A percentile compares a stretch with the other conserved stretches of the same genome.
Conservation (phyloP, 169 alveolate genomes). For the Cryptosporidium bovis region DNA sequence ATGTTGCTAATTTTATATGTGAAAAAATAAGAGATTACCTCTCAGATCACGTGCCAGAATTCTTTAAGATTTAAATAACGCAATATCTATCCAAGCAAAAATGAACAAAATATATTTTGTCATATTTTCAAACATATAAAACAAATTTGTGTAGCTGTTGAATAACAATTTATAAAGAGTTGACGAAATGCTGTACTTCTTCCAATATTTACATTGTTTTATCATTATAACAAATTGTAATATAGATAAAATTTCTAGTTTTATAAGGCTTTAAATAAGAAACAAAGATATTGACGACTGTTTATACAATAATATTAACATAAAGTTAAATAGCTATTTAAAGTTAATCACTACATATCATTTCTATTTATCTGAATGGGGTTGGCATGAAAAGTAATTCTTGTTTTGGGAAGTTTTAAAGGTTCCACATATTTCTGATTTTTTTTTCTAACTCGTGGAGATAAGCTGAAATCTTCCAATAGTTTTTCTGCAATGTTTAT, state of each 20-base stretch:
- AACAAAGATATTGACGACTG: too few relatives aligned
- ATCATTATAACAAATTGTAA: neutral
- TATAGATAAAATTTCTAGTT: neutral
- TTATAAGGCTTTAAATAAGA: neutral
- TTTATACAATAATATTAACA: too few relatives aligned
- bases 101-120: too few relatives aligned
- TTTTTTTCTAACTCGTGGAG: neutral
- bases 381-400: constrained; percentile 69
- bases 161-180: too few relatives aligned
- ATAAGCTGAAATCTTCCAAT: constrained; percentile 15
- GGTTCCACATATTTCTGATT: constrained; percentile 9
- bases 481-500: constrained; percentile 14
- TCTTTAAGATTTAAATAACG: constrained; percentile 16
- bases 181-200: neutral
- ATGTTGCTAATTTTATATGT: constrained; percentile 30
- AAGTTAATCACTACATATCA: too few relatives aligned
- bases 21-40: constrained; percentile 16
- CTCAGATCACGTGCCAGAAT: constrained; percentile 44
- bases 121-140: too few relatives aligned
- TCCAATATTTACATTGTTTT: neutral
- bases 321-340: too few relatives aligned
- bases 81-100: neutral
- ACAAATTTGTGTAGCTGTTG: too few relatives aligned
- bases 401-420: constrained; percentile 35
- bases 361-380: neutral